Evolutionary conservation across 441 rosid genomes (phyloP), one percentile per base, ranked within the genome.

Genomic region (Corymbia citriodora): DNA sequence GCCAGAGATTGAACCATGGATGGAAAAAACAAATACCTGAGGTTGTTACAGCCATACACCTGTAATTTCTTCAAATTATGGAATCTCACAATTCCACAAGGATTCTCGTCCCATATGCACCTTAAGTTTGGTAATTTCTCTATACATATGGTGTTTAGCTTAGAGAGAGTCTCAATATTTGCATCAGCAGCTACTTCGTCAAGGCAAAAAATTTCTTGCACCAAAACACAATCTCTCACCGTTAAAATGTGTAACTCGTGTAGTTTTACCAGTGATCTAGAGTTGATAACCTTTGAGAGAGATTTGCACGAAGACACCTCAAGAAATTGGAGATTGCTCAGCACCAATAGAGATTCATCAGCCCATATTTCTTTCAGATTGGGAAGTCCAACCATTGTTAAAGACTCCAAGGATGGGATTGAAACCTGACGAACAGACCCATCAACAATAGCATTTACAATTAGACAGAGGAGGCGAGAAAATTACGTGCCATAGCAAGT

Each of bases 401-500:
- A n/a, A 10, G 74, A 65, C 11, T 65, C 40, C 36, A 65, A 65
- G 74, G 3, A 65, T n/a, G 74, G 74, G 36, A 65, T 8, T n/a
- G 74, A 65, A 65, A 65, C 74, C 74, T 65, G 3, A 65, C 2
- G 10, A 0, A 14, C 14, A 65, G 8, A 65, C 2, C 36, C 40
- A 65, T 65, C 0, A 65, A 6, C 40, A 65, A 65, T 15, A 4
- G 6, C 19, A 65, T 65, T 7, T 65, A 65, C 36, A 65, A 15
- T n/a, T 65, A 33, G 19, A 15, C n/a, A n/a, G 10, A 0, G 19
- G 3, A n/a, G 1, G 36, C 3, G n/a, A n/a, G 72, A 65, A 65
- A 65, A 0, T 65, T 63, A 31, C 0, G 0, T 0, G 17, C 33
- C 8, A n/a, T 15, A 4, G 74, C 0, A 15, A 0, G 3, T n/a